A percentile compares a stretch with the other conserved stretches of the same genome.
phyloP scores from a whole-genome alignment of 2,329 filamentous ascomycete genomes.

The Fusarium sp. region DNA sequence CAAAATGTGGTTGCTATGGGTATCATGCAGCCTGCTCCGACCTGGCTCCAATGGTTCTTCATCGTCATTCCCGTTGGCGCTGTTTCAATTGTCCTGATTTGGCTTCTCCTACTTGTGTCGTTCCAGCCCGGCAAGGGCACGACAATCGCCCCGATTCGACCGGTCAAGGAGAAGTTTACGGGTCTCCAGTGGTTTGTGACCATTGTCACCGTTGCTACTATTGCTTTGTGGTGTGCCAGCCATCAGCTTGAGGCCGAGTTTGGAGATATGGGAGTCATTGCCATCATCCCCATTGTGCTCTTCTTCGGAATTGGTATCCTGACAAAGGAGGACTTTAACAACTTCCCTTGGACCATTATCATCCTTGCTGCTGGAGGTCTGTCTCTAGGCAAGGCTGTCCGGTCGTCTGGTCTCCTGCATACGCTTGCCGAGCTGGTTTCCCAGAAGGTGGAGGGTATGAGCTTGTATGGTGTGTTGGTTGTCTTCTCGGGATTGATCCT shows the following conservation, averaged over 20 bases:
- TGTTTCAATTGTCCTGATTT: constrained; percentile 88
- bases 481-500: constrained; percentile 88
- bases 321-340: constrained; percentile 99
- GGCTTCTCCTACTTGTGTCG: constrained; percentile 84
- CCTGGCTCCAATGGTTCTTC: constrained; percentile 98
- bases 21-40: constrained; percentile 92
- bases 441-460: constrained; percentile 77
- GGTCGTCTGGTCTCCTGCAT: constrained; percentile 90
- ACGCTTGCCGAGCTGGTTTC: constrained; percentile 87
- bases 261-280: constrained; percentile 98
- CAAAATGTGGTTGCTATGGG: constrained; percentile 97
- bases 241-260: constrained; percentile 90
- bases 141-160: constrained; percentile 90
- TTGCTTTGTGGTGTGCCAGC: constrained; percentile 90
- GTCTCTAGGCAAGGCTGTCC: constrained; percentile 92
- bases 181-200: constrained; percentile 95
- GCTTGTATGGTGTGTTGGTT: constrained; percentile 85
- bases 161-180: constrained; percentile 88
- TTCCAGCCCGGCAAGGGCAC: constrained; percentile 89
- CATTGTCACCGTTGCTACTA: constrained; percentile 84
- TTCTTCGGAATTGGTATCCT: constrained; percentile 98
- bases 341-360: constrained; percentile 99
- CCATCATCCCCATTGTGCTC: constrained; percentile 92
- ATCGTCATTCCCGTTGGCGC: constrained; percentile 93
- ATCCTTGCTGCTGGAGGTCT: constrained; percentile 95